phyloP scores from a whole-genome alignment of 345 rosid species.

The Trapa bicornis region DNA sequence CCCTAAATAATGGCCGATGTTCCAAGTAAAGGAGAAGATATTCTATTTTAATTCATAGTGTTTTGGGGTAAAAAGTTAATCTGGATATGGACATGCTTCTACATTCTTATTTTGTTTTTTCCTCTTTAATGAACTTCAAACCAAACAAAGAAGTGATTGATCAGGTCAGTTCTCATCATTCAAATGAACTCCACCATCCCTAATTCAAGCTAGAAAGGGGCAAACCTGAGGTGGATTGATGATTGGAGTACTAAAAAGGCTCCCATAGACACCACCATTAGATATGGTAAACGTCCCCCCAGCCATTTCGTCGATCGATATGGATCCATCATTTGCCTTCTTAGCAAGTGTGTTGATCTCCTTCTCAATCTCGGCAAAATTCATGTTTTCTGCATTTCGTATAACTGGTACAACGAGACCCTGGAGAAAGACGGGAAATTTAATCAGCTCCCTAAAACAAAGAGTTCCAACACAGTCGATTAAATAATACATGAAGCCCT shows the following conservation, averaged over 20 bases:
- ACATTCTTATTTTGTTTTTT: neutral
- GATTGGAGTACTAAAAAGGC: conserved; percentile 93
- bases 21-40: too few relatives aligned
- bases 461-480: neutral
- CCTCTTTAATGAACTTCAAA: neutral
- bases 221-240: conserved; percentile 96
- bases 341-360: conserved; percentile 77
- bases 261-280: conserved; percentile 85
- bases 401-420: conserved; percentile 86
- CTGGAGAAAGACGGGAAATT: conserved; percentile 15
- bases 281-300: conserved; percentile 91
- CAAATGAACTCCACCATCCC: neutral
- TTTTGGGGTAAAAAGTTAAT: too few relatives aligned
- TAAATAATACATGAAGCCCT: neutral
- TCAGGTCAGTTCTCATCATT: neutral
- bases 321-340: conserved; percentile 83
- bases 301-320: conserved; percentile 98
- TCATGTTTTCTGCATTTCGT: conserved; percentile 38
- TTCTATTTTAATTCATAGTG: too few relatives aligned
- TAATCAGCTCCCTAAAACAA: neutral
- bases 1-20: neutral
- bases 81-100: neutral
- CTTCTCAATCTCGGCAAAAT: conserved; percentile 83
- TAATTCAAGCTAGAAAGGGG: neutral
- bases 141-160: neutral